phyloP scores from a whole-genome alignment of 108 stramenopile species.

The Schizochytrium sp. region DNA sequence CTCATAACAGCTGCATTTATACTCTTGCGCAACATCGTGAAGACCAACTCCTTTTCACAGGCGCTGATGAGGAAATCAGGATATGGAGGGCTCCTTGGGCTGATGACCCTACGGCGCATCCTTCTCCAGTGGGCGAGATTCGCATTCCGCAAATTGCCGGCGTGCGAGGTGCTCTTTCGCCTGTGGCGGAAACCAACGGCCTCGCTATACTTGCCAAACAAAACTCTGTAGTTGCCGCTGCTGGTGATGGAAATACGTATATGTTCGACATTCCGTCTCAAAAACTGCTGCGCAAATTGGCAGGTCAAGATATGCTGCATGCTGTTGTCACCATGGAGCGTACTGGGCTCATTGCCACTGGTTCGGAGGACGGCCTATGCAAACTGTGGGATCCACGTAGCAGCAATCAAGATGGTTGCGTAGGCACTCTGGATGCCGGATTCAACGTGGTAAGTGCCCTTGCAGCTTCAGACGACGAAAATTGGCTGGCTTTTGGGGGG shows the following conservation, averaged over 20 bases:
- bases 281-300: background rate
- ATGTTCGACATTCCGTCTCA: background rate
- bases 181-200: conserved; percentile 48
- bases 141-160: conserved; percentile 23
- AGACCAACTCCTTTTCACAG: conserved; percentile 24
- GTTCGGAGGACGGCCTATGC: conserved; percentile 47
- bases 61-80: conserved; percentile 39
- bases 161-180: conserved; percentile 20
- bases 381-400: conserved; percentile 38
- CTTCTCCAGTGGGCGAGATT: background rate
- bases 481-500: conserved; percentile 46
- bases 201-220: conserved; percentile 6
- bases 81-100: background rate
- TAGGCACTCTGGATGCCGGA: background rate
- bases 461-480: background rate
- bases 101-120: background rate
- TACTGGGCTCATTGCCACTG: conserved; percentile 15
- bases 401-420: background rate
- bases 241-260: conserved; percentile 49
- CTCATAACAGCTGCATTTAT: background rate
- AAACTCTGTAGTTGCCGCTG: conserved; percentile 5
- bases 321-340: conserved; percentile 34
- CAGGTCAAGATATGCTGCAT: conserved; percentile 25
- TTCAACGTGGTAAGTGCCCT: conserved; percentile 19
- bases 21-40: conserved; percentile 5